Evolutionary conservation across 768 basidiomycete genomes (phyloP), one percentile per base, ranked within the genome.

Genomic region (Aureoboletus auriporus): DNA sequence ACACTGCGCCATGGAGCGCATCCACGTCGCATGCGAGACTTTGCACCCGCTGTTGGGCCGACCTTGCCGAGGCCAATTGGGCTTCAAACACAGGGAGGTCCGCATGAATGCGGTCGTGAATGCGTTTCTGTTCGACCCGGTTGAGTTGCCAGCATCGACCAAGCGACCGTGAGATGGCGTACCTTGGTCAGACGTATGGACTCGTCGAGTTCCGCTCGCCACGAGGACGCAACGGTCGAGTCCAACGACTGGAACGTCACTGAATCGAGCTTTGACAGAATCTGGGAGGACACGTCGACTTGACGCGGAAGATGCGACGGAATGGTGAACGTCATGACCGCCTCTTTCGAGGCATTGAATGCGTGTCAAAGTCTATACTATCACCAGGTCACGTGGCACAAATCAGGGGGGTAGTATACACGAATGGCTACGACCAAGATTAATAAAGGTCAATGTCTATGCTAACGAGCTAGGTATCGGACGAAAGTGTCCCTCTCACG

Each of bases 101-200:
- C 13, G 70, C 66, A 49, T 84, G 76, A 54, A 92, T 84, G 41
- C 86, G 80, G 55, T 86, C 82, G 56, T 86, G 82, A 55, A 95
- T 82, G 58, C 73, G 77, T 58, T 74, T 70, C 82, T 92, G 66
- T 34, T 57, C 53, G 41, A 47, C 37, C 16, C 39, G 40, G n/a
- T n/a, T n/a, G 58, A 58, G 27, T 42, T 26, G 52, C n/a, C 23
- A 36, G 23, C 43, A 23, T 37, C 6, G 3, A 28, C 28, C 16
- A 36, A 38, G 33, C 33, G 33, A 33, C 33, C 46, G 1, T 44
- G 30, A 43, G 44, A 51, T 39, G 42, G 30, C 44, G 42, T 59
- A 90, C 92, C 74, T 89, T 88, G 10, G 86, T 89, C 31, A 72
- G 69, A 20, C 69, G 68, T 51, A 93, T 87, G 11, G 83, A 80